These are phyloP conservation scores for Cystofilobasidium macerans DNA, from an alignment of 768 basidiomycete genomes.

Conservation along the genomic window DNA sequence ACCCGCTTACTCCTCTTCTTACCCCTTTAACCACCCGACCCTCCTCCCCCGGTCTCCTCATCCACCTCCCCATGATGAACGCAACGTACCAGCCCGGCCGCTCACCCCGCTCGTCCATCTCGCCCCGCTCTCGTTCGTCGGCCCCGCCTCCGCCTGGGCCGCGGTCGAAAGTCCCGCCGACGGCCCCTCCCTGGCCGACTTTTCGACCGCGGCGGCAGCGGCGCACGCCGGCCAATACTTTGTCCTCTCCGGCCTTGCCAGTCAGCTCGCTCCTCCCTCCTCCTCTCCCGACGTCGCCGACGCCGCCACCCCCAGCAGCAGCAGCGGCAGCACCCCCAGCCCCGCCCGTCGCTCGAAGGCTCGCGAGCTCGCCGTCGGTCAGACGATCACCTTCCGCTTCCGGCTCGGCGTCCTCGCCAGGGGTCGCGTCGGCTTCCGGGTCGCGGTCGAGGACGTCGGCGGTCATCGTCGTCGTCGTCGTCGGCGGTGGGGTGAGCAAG, in stretches of 20 bases:
- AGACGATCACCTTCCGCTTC: constrained; percentile 11
- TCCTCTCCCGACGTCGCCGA: too few species aligned
- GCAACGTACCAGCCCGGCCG: constrained; percentile 26
- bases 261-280: constrained; percentile 23
- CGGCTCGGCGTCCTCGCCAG: constrained; percentile 28
- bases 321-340: too few species aligned
- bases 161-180: not conserved
- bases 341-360: too few species aligned
- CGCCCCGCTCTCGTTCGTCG: not conserved
- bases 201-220: not conserved
- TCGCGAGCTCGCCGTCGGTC: constrained; percentile 19
- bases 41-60: constrained; percentile 11
- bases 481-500: too few species aligned
- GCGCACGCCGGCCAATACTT: not conserved
- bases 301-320: too few species aligned
- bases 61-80: constrained; percentile 22
- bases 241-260: constrained; percentile 28
- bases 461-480: too few species aligned
- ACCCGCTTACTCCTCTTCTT: not conserved
- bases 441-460: constrained; percentile 31
- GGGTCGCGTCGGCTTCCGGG: constrained; percentile 31
- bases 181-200: not conserved
- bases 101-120: constrained; percentile 6
- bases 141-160: not conserved
- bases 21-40: not conserved